Evolutionary conservation across 257 asterid species (phyloP).

Genomic region (Pogostemon cablin): DNA sequence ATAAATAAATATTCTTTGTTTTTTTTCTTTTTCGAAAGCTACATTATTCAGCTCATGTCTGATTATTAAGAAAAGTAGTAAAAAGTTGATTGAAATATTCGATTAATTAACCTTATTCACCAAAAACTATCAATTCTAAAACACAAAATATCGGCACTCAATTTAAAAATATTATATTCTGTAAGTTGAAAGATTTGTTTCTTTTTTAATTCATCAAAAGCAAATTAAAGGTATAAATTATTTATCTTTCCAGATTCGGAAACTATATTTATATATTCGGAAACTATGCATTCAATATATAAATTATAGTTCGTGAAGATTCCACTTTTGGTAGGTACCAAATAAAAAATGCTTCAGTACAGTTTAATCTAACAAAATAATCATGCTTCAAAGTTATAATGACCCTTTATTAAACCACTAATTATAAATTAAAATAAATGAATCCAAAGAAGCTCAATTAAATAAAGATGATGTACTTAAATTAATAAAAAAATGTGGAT

Average conservation of each 20-base stretch:
- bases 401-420: slow-evolving; percentile 27
- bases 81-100: too few species aligned
- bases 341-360: slow-evolving; percentile 22
- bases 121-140: too few species aligned
- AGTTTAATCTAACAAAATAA: slow-evolving; percentile 16
- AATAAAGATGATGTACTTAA: slow-evolving; percentile 13
- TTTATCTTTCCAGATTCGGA: slow-evolving; percentile 35
- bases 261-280: slow-evolving; percentile 15
- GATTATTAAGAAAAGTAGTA: too few species aligned
- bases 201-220: neutral
- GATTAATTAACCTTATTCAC: too few species aligned
- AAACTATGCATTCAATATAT: neutral
- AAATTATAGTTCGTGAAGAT: neutral
- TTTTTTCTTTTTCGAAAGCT: neutral
- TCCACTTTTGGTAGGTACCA: slow-evolving; percentile 34
- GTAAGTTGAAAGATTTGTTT: too few species aligned
- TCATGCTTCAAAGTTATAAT: slow-evolving; percentile 28
- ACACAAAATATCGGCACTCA: too few species aligned
- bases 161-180: neutral
- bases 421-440: neutral
- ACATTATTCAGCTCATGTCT: neutral
- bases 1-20: neutral
- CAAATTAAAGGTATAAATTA: slow-evolving; percentile 4
- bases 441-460: slow-evolving; percentile 12
- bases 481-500: slow-evolving; percentile 28